Conservation (phyloP, 225 moss, liverwort and hornwort genomes). For the Pleurozium schreberi region DNA sequence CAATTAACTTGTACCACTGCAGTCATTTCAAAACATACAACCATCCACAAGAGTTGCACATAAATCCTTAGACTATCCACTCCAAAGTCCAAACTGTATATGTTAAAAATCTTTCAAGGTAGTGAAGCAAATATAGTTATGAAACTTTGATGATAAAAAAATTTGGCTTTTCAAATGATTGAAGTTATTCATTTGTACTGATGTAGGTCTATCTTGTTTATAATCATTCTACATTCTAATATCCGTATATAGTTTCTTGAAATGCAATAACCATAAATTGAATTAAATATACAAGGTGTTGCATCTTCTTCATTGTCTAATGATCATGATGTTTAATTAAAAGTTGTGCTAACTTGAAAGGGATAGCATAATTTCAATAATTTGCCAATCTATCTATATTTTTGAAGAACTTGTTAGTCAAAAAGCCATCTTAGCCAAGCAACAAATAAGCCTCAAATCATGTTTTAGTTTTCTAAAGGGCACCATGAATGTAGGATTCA, state of each 20-base stretch:
- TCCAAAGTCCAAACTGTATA: not conserved
- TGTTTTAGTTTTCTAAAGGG: too few species aligned
- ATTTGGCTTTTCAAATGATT: not conserved
- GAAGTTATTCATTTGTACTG: not conserved
- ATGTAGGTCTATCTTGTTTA: not conserved
- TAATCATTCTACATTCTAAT: not conserved
- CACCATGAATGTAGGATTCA: too few species aligned
- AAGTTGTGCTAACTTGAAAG: not conserved
- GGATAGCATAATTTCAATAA: not conserved
- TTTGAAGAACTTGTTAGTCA: not conserved
- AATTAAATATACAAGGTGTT: not conserved
- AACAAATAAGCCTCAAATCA: too few species aligned
- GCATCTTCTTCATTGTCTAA: not conserved
- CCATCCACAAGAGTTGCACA: not conserved
- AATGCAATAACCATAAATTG: not conserved
- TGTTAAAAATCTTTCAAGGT: not conserved
- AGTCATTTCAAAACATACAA: not conserved
- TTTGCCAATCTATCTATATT: not conserved
- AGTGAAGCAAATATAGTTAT: not conserved
- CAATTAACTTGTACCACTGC: rapidly evolving
- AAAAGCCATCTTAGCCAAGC: too few species aligned
- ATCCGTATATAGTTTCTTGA: not conserved
- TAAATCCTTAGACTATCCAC: not conserved
- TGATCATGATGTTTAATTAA: not conserved
- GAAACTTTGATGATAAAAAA: not conserved